Evolutionary conservation across 2,329 filamentous ascomycete species (phyloP).

Genomic region (Scleromitrula shiraiana): DNA sequence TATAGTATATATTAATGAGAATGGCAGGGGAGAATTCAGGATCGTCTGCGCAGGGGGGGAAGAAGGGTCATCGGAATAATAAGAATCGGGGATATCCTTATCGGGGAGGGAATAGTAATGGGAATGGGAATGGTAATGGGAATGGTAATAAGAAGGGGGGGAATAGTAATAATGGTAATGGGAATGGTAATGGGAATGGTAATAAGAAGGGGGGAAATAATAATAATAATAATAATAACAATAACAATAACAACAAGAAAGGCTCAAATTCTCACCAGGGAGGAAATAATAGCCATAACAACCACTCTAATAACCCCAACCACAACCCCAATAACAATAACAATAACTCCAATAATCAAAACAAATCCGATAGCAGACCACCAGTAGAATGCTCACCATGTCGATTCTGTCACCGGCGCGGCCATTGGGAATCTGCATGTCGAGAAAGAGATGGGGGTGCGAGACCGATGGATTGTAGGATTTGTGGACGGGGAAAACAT

Average conservation of each 20-base stretch:
- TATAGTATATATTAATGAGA: too few species aligned
- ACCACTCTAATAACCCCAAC: not conserved
- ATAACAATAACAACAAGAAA: not conserved
- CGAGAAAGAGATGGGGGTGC: not conserved
- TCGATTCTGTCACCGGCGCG: not conserved
- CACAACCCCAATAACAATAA: not conserved
- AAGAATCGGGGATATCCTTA: too few species aligned
- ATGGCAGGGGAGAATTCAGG: too few species aligned
- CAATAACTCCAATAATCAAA: not conserved
- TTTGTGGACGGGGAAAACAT: not conserved
- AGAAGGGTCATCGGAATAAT: too few species aligned
- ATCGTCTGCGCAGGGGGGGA: too few species aligned
- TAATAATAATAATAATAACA: not conserved
- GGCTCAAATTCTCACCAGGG: too few species aligned
- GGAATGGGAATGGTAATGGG: not conserved
- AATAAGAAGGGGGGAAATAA: not conserved
- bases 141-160: not conserved
- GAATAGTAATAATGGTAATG: not conserved
- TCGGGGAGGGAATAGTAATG: not conserved
- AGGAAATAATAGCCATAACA: not conserved
- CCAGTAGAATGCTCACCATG: not conserved
- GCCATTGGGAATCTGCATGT: conserved; percentile 6
- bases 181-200: not conserved
- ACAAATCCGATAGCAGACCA: not conserved
- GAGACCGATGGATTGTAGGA: not conserved